Evolutionary conservation across 306 rosid genomes (phyloP).

Genomic region (Dryas drummondii): DNA sequence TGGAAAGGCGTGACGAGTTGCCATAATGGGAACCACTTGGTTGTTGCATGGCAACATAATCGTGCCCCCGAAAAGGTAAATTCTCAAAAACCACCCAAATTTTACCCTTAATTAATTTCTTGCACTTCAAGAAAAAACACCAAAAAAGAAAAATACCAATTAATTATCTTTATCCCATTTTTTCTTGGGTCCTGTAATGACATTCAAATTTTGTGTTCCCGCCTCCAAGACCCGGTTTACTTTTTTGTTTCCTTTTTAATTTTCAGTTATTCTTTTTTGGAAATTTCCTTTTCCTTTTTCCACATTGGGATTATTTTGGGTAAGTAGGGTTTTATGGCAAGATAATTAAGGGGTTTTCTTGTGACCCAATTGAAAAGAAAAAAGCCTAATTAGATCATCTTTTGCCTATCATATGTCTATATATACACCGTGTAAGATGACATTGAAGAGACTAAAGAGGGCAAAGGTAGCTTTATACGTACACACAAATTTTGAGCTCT

Average conservation of each 20-base stretch:
- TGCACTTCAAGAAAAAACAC: too few relatives aligned
- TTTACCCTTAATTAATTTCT: too few relatives aligned
- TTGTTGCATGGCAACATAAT: conserved; percentile 48
- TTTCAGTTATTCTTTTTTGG: neutral
- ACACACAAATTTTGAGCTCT: too few relatives aligned
- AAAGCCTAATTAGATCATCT: neutral
- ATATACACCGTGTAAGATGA: neutral
- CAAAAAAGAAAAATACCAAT: too few relatives aligned
- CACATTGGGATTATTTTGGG: neutral
- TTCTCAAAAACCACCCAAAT: neutral
- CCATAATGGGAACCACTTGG: conserved; percentile 59
- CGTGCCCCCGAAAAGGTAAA: conserved; percentile 20
- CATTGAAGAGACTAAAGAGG: too few relatives aligned
- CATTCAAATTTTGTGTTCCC: conserved; percentile 31
- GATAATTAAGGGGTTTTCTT: neutral
- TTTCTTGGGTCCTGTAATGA: conserved; percentile 5
- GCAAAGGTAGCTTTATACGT: too few relatives aligned
- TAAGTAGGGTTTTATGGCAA: neutral
- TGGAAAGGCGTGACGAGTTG: conserved; percentile 52
- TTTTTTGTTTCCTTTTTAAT: neutral
- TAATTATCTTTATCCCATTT: neutral
- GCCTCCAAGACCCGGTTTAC: neutral
- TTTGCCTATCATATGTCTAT: neutral
- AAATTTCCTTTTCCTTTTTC: neutral
- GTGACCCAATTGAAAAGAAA: neutral